Evolutionary conservation across 345 rosid species (phyloP).

Genomic region (Xanthoceras sorbifolium): DNA sequence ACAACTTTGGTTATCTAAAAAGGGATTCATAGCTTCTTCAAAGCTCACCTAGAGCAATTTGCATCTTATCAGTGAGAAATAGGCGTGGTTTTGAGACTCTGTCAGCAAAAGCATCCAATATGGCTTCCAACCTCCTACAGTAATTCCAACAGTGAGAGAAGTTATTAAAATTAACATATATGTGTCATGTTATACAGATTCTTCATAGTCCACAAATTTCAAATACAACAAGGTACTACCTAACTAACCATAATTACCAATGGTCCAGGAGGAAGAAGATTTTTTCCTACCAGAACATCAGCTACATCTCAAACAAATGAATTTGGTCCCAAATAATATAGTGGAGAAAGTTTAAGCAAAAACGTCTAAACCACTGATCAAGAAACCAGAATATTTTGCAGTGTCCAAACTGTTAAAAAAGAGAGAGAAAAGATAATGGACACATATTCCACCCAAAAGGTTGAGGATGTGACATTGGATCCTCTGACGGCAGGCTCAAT

Average conservation of each 20-base stretch:
- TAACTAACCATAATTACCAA: not conserved
- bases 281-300: not conserved
- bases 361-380: not conserved
- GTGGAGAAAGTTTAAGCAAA: not conserved
- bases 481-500: not conserved
- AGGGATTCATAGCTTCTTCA: constrained; percentile 13
- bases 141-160: constrained; percentile 14
- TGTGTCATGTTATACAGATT: not conserved
- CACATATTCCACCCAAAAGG: not conserved
- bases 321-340: not conserved
- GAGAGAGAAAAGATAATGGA: not conserved
- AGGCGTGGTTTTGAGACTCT: constrained; percentile 82
- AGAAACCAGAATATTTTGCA: not conserved
- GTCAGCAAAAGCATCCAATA: constrained; percentile 93
- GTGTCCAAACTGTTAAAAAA: not conserved
- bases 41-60: constrained; percentile 77
- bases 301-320: not conserved
- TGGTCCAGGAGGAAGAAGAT: not conserved
- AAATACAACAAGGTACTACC: constrained; percentile 4
- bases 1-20: not conserved
- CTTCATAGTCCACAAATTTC: not conserved
- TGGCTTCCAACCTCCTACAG: constrained; percentile 81
- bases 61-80: constrained; percentile 88
- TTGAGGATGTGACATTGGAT: not conserved
- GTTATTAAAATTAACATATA: constrained; percentile 12